Evolutionary conservation across 495 filamentous ascomycete species (phyloP), one percentile per base, ranked within the genome.

Genomic region (Xylaria castorea): DNA sequence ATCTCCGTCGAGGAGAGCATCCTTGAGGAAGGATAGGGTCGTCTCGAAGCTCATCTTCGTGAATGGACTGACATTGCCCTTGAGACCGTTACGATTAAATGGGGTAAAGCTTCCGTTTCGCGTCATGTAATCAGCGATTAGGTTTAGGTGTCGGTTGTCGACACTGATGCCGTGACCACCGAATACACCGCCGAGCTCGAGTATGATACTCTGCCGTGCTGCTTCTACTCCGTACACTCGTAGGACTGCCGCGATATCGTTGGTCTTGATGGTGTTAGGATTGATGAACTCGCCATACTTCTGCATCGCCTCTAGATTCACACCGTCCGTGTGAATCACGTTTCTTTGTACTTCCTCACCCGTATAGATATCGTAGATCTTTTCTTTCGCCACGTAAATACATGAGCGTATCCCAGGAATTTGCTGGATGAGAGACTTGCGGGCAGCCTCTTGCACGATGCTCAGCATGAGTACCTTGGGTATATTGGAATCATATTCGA

Each of bases 41-140:
- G 96, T 98, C 87, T 99, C 82, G 85, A 98, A 98, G 81, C 93
- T 97, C 94, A 97, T 97, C 87, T 98, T 97, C 82, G 95, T 91
- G 73, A 98, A 94, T 1, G 96, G 94, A 66, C 92, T 95, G 20
- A 93, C 90, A 77, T 91, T 92, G 71, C 92, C 88, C 79, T 90
- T 92, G 66, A 98, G 80, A 22, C 95, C 96, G 75, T 91, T 95
- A 58, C 96, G 91, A 82, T 92, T 97, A 84, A 98, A 99, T 3
- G 95, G 90, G 22, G 88, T 90, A 83, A 96, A 98, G 22, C 89
- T 90, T 73, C 96, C 96, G 72, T 89, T 90, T 34, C 94, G 84
- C 22, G 97, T 98, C 96, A 99, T 99, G 82, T 92, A 92, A 83
- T 99, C 96, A 66, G 92, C 95, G 75, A 99, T 97, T 71, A 99